Evolutionary conservation across 208 protist species (phyloP), one percentile per base, ranked within the genome.

Genomic region (Acanthamoeba culbertsoni): DNA sequence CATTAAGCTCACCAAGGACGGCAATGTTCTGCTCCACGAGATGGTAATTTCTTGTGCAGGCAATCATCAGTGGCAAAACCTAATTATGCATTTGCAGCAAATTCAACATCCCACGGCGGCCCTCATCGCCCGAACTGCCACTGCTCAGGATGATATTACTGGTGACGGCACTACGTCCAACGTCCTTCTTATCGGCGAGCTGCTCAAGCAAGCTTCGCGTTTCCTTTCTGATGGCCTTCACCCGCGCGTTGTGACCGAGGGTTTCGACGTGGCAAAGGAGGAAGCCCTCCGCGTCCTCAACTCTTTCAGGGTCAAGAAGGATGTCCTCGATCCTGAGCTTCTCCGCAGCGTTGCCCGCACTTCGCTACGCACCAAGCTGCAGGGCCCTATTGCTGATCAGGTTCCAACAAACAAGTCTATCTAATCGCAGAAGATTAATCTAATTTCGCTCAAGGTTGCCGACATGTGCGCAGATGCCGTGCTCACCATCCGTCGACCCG

Each of bases 1-100:
- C 73, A 99, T 99, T 82, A 99, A 99, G 96, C 98, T 99, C 31
- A 99, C 99, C 12, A 99, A 99, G 96, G 99, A 99, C 92, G 99
- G 99, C 40, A 99, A 98, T 93, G 99, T 99, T 37, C 97, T 99
- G 40, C 97, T 99, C 16, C 97, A 99, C 53, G 99, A 99, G 95
- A 99, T 99, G 99, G 97, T 98, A 91, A 20, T 33, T 62, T 18
- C 16, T 79, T 18, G 2, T 79, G 6, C 18, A 23, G 10, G 16
- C 53, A 75, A 46, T 88, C 31, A 35, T 16, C 10, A 6, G 5
- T 10, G 8, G 26, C 79, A 7, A 7, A 59, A 23, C 63, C 4
- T 10, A 23, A 45, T 59, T 23, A 2, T 59, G n/a, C 62, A 65
- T 26, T 0, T 46, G 46, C 79, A 98, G 97, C 99, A 99, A 96